A percentile compares a stretch with the other conserved stretches of the same genome.
phyloP scores from a whole-genome alignment of 768 basidiomycete genomes.

The Pleurotus eryngii region DNA sequence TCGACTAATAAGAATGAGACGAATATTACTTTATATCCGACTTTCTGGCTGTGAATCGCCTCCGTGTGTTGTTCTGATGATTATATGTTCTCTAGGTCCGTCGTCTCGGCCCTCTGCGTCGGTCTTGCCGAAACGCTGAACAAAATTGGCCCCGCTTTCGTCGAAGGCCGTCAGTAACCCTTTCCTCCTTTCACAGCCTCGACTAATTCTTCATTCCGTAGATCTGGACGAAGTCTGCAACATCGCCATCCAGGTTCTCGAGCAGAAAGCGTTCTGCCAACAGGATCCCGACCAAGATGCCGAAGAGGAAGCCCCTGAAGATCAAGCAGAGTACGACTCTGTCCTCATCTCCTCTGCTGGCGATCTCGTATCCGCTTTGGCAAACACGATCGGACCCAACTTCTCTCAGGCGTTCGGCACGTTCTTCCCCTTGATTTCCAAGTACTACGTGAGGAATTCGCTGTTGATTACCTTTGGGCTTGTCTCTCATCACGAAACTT shows the following conservation, averaged over 20 bases:
- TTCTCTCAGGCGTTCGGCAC: slow-evolving; percentile 77
- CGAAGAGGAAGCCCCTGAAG: slow-evolving; percentile 79
- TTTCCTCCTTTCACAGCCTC: neutral
- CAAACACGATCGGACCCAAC: slow-evolving; percentile 78
- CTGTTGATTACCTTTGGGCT: neutral
- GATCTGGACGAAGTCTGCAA: slow-evolving; percentile 76
- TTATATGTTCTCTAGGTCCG: slow-evolving; percentile 52
- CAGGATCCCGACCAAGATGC: slow-evolving; percentile 94
- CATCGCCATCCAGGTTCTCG: slow-evolving; percentile 82
- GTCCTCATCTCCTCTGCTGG: slow-evolving; percentile 92
- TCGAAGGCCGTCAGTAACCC: slow-evolving; percentile 65
- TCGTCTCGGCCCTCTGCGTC: slow-evolving; percentile 84
- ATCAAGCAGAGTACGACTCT: slow-evolving; percentile 94
- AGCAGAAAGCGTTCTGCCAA: slow-evolving; percentile 95
- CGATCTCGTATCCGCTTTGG: slow-evolving; percentile 89
- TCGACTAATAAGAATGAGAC: slow-evolving; percentile 67
- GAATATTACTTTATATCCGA: slow-evolving; percentile 23
- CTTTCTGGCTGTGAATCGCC: neutral
- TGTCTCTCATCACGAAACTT: neutral
- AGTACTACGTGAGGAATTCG: slow-evolving; percentile 73
- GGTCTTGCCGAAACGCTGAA: slow-evolving; percentile 90
- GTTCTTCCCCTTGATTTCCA: slow-evolving; percentile 89
- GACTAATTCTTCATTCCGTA: slow-evolving; percentile 22
- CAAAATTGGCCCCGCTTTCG: slow-evolving; percentile 84
- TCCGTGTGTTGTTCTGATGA: slow-evolving; percentile 9